Conservation (phyloP, 441 rosid species). For the Arabidopsis lyrata region DNA sequence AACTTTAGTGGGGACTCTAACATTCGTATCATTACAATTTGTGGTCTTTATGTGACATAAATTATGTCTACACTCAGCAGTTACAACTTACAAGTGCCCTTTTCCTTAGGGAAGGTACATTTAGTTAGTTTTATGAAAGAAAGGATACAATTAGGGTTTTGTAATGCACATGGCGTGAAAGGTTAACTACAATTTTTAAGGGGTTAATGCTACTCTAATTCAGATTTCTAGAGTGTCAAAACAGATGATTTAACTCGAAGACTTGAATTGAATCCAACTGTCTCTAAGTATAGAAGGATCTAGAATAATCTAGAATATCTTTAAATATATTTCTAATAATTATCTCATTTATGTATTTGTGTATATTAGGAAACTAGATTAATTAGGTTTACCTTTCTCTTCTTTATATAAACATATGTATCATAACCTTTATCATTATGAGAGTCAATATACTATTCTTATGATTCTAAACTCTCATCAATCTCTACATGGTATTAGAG, state of each 20-base stretch:
- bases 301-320: too few species aligned
- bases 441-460: too few species aligned
- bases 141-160: neutral
- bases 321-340: too few species aligned
- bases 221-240: neutral
- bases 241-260: neutral
- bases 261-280: constrained; percentile 10
- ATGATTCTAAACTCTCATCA: too few species aligned
- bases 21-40: neutral
- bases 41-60: neutral
- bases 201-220: neutral
- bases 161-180: neutral
- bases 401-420: too few species aligned
- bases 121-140: neutral
- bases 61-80: too few species aligned
- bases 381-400: too few species aligned
- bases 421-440: too few species aligned
- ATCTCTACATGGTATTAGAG: too few species aligned
- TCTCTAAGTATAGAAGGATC: too few species aligned
- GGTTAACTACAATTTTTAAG: neutral
- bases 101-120: constrained; percentile 15
- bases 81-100: constrained; percentile 20
- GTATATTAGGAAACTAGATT: too few species aligned
- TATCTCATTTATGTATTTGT: too few species aligned
- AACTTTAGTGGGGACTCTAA: constrained; percentile 26